Evolutionary conservation across 1,284 basidiomycete species (phyloP), one percentile per base, ranked within the genome.

Genomic region (Ceratobasidium sp.): DNA sequence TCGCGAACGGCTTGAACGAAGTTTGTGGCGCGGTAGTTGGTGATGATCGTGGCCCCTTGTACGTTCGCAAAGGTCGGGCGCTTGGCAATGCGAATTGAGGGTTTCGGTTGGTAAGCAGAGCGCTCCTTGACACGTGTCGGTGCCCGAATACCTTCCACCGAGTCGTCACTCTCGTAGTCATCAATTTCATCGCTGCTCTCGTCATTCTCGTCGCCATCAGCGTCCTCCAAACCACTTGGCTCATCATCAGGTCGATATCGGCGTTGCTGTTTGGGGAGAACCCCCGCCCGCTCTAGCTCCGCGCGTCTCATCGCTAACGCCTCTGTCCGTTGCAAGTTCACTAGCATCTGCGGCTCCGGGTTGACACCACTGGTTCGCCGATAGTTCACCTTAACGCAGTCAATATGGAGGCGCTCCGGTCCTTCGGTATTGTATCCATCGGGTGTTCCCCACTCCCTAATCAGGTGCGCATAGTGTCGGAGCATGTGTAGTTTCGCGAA

Each of bases 401-500:
- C 50, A 17, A 60, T 60, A 33, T 60, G 76, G 1, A 77, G 51
- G 6, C 53, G 60, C 51, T 77, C 76, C 14, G 76, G 75, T 11
- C 36, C 19, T 59, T 77, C 75, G 7, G 72, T 76, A 41, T 67
- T 71, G 36, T 69, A 76, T 51, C 75, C 75, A 74, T 77, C 75
- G 47, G 72, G 71, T 24, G 75, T 60, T 2, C 76, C 75, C n/a
- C 66, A 50, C 15, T 56, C 54, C 5, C 31, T 36, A 45, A 76
- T 77, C 24, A 19, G 44, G 6, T 45, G 19, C 6, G 60, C 41
- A 48, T 74, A 77, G 41, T 76, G 76, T 15, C 19, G 5, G 0
- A 76, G 60, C 2, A 56, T 71, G 69, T 75, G 76, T 1, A 77
- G 22, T 33, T 77, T 77, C 1, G 67, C 67, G 29, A 77, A 73